Conservation (phyloP, 257 asterid species). For the Solanum sejunctum region DNA sequence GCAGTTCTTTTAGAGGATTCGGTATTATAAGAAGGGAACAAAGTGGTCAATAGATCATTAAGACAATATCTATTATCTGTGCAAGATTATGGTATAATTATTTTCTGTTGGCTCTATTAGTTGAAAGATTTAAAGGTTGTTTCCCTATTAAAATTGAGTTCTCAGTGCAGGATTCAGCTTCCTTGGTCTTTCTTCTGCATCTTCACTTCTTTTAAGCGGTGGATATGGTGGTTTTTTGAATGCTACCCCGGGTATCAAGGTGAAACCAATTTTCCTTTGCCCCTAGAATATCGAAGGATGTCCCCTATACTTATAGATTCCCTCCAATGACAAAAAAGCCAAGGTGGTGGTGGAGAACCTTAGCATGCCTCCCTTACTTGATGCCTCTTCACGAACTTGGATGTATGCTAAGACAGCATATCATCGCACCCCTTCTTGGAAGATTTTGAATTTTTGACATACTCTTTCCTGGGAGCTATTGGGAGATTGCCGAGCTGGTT, state of each 20-base stretch:
- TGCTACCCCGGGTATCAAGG: conserved; percentile 25
- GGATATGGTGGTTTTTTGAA: conserved; percentile 34
- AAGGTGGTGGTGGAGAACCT: conserved; percentile 78
- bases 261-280: conserved; percentile 7
- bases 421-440: conserved; percentile 62
- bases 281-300: conserved; percentile 60
- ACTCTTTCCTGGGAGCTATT: conserved; percentile 53
- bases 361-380: conserved; percentile 83
- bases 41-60: background rate
- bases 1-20: background rate
- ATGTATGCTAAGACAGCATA: conserved; percentile 81
- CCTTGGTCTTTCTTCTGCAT: conserved; percentile 35
- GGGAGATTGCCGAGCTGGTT: conserved; percentile 81
- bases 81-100: background rate
- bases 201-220: conserved; percentile 40
- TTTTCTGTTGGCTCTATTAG: background rate
- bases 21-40: background rate
- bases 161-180: conserved; percentile 23
- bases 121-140: background rate
- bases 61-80: background rate
- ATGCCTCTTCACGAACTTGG: conserved; percentile 95
- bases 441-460: conserved; percentile 51
- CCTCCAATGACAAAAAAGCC: conserved; percentile 83
- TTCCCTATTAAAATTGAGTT: background rate
- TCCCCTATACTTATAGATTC: conserved; percentile 47